Evolutionary conservation across 139 green algal species (phyloP).

Genomic region (Deuterostichococcus epilithicus): DNA sequence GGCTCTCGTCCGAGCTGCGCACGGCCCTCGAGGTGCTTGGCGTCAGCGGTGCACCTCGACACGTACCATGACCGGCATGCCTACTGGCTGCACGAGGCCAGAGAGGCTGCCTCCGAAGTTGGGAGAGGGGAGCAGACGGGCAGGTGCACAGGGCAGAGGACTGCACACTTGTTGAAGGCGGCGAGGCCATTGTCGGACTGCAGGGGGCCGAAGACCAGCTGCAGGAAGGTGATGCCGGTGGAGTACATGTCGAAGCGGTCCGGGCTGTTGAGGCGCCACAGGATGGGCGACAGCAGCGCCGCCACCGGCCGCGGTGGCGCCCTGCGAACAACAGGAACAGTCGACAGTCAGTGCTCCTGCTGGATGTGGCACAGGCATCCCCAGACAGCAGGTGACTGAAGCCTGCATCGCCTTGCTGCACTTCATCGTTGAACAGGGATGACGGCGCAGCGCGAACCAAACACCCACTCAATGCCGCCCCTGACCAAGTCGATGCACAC

Average conservation of each 20-base stretch:
- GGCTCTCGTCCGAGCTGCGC: no score
- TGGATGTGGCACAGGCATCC: conserved; percentile 13
- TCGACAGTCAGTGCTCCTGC: conserved; percentile 10
- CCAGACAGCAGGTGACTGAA: not conserved
- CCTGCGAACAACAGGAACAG: not conserved
- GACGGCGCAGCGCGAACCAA: no score
- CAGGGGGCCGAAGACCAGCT: conserved; percentile 64
- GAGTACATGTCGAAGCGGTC: conserved; percentile 93
- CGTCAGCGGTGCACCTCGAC: no score
- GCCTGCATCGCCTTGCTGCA: not conserved
- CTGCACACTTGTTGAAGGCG: conserved; percentile 55
- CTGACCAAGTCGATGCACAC: no score
- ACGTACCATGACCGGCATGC: no score
- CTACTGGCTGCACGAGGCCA: no score
- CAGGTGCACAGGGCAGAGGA: not conserved
- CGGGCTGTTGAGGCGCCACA: conserved; percentile 81
- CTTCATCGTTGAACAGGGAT: no score
- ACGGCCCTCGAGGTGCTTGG: no score
- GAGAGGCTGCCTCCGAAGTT: no score
- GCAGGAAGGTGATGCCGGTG: conserved; percentile 67
- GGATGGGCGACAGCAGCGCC: conserved; percentile 78
- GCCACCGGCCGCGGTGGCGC: conserved; percentile 71
- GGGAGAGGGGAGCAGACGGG: not conserved
- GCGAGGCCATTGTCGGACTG: conserved; percentile 71
- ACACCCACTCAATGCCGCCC: no score